Percentiles rank a stretch among this genome's conserved stretches.
These are phyloP conservation scores for Violaceomyces palustris DNA, from an alignment of 1,284 basidiomycete genomes.

Conservation along the genomic window DNA sequence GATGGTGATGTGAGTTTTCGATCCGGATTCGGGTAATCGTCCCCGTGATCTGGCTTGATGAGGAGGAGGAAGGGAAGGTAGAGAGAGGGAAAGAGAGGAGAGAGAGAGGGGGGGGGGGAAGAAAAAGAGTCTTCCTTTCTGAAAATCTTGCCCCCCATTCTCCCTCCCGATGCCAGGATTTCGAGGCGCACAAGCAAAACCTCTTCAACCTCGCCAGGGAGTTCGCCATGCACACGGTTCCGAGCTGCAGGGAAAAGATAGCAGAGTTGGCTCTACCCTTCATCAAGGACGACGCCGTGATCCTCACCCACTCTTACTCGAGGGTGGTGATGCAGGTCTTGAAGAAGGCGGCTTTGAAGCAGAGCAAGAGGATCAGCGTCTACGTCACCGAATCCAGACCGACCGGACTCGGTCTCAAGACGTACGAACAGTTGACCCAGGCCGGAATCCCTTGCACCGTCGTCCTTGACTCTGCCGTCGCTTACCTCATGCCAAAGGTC, in stretches of 20 bases:
- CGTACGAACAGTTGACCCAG: slow-evolving; percentile 53
- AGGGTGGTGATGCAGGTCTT: slow-evolving; percentile 92
- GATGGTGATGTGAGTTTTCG: slow-evolving; percentile 64
- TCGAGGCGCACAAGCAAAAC: slow-evolving; percentile 73
- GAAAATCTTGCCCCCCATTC: no score
- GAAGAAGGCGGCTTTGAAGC: slow-evolving; percentile 66
- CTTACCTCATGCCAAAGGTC: slow-evolving; percentile 91
- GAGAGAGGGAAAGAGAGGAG: no score
- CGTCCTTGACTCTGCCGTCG: slow-evolving; percentile 90
- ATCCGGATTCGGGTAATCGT: no score
- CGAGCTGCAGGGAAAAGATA: slow-evolving; percentile 75
- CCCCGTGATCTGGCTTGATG: no score
- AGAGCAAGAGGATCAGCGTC: slow-evolving; percentile 84
- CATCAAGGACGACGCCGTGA: slow-evolving; percentile 83
- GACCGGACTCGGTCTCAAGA: slow-evolving; percentile 59
- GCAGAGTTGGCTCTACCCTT: slow-evolving; percentile 83
- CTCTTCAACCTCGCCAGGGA: slow-evolving; percentile 71
- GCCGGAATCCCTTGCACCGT: slow-evolving; percentile 90
- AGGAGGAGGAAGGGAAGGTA: no score
- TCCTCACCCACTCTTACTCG: slow-evolving; percentile 91
- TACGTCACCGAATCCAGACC: slow-evolving; percentile 95
- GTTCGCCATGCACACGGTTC: slow-evolving; percentile 61
- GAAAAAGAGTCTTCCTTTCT: no score
- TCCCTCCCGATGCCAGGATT: slow-evolving; percentile 58
- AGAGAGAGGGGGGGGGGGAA: no score